Base-by-base conservation (phyloP, 768 basidiomycete genomes). In the Albatrellus ellisii region DNA sequence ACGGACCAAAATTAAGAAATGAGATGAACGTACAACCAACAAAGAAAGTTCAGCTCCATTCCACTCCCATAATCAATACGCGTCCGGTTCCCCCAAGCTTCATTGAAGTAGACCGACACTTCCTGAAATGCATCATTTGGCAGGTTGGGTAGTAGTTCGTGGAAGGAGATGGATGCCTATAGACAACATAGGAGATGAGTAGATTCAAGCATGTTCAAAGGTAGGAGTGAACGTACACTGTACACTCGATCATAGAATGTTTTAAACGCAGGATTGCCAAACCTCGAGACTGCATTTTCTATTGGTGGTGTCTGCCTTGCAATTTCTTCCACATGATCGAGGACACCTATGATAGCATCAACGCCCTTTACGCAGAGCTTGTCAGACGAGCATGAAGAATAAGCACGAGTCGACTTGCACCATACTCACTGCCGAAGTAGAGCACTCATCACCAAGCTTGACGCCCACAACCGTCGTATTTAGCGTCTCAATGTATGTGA, bases 31-130 rank as follows among this genome's bases (percentile, higher is more conserved):
- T 56, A 95, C 92, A 98, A 56, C 91, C 91, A 97, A 54, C 92
- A 97, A 2, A 98, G 46, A 54, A 97, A 99, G 60, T 97, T 94
- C 33, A 98, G 69, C 56, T 99, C 95, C 94, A 98, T 98, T 11
- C 95, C 95, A 53, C 91, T 95, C n/a, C 95, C 95, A 60, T 99
- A 99, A 61, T 99, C 95, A 41, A 99, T 90, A 7, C 95, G 68
- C 36, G 81, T 75, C 22, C 83, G 66, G 58, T 85, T 95, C 0
- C 95, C 95, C 92, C 92, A 98, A 12, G 79, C 63, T 55, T 92
- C 87, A 27, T 67, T 62, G 54, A 98, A 83, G 57, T 98, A 99
- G 0, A 65, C 68, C 2, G 78, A 72, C 3, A 95, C 59, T 55
- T 97, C 94, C 4, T 65, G 55, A 3, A 76, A 67, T 0, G 77